These are phyloP conservation scores for Geranium brycei DNA, from an alignment of 345 rosid species.

Conservation along the genomic window DNA sequence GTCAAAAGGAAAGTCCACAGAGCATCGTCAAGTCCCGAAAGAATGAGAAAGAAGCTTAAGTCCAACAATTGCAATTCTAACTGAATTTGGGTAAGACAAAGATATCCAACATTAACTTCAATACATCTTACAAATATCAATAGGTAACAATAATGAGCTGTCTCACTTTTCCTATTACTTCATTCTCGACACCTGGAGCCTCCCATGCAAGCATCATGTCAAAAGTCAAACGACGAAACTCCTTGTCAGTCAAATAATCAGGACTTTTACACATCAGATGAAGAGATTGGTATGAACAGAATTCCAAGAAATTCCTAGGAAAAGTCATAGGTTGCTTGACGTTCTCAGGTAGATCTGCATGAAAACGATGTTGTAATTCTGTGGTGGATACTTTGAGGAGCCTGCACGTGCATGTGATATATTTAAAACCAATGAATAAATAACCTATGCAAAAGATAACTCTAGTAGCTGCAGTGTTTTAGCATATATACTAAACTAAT, in stretches of 20 bases:
- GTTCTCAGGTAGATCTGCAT: conserved; percentile 63
- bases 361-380: conserved; percentile 59
- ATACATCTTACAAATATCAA: conserved; percentile 5
- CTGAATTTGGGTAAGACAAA: neutral
- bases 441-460: neutral
- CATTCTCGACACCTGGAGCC: conserved; percentile 39
- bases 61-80: neutral
- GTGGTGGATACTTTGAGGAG: conserved; percentile 50
- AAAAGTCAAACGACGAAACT: conserved; percentile 61
- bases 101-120: neutral
- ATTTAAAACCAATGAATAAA: neutral
- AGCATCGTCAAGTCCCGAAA: conserved; percentile 7
- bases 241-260: conserved; percentile 57
- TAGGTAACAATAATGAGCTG: neutral
- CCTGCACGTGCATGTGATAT: conserved; percentile 19
- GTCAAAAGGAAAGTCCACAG: conserved; percentile 11
- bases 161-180: conserved; percentile 37
- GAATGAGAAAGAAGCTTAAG: neutral
- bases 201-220: conserved; percentile 99
- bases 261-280: conserved; percentile 27
- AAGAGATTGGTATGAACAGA: conserved; percentile 67
- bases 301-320: conserved; percentile 67
- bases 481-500: neutral
- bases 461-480: neutral
- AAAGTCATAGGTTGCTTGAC: conserved; percentile 55